Percentiles rank a stretch among this genome's conserved stretches.
phyloP scores from a whole-genome alignment of 352 stramenopile genomes.

The Thalassiosira mediterranea region DNA sequence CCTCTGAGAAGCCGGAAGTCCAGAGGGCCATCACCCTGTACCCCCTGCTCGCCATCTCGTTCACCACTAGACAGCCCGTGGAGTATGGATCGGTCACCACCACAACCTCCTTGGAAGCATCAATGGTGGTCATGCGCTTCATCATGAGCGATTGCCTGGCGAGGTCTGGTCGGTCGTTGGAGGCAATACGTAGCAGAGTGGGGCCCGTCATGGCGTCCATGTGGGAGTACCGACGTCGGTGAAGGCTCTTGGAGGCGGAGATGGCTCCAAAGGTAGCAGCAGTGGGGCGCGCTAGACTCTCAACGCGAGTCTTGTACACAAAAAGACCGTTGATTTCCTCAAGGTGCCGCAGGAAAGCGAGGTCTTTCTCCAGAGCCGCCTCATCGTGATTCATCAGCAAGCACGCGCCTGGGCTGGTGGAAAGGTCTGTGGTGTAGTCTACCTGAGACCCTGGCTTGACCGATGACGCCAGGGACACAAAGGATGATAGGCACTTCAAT shows the following conservation, averaged over 20 bases:
- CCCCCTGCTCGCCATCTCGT: conserved; percentile 84
- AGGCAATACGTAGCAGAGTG: conserved; percentile 13
- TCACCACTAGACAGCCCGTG: conserved; percentile 88
- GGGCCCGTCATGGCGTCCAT: not conserved
- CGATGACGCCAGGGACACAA: conserved; percentile 89
- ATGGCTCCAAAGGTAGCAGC: not conserved
- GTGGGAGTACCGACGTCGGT: not conserved
- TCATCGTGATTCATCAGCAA: conserved; percentile 90
- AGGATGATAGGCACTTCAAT: conserved; percentile 89
- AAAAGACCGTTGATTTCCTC: conserved; percentile 71
- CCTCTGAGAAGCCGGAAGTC: conserved; percentile 39
- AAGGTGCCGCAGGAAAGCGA: conserved; percentile 67
- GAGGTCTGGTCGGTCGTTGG: conserved; percentile 20
- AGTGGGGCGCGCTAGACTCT: conserved; percentile 56
- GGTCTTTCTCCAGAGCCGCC: conserved; percentile 85
- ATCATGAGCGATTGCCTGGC: conserved; percentile 4
- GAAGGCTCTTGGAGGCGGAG: not conserved
- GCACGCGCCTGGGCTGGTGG: conserved; percentile 91
- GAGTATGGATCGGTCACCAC: conserved; percentile 92
- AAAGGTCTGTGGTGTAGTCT: conserved; percentile 91
- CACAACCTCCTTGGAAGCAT: conserved; percentile 42
- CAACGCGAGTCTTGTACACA: conserved; percentile 57
- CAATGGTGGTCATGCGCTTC: conserved; percentile 27
- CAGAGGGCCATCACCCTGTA: conserved; percentile 72
- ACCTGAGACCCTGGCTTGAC: conserved; percentile 86